Evolutionary conservation across 169 alveolate genomes (phyloP).

Genomic region (Eimeria zaria): DNA sequence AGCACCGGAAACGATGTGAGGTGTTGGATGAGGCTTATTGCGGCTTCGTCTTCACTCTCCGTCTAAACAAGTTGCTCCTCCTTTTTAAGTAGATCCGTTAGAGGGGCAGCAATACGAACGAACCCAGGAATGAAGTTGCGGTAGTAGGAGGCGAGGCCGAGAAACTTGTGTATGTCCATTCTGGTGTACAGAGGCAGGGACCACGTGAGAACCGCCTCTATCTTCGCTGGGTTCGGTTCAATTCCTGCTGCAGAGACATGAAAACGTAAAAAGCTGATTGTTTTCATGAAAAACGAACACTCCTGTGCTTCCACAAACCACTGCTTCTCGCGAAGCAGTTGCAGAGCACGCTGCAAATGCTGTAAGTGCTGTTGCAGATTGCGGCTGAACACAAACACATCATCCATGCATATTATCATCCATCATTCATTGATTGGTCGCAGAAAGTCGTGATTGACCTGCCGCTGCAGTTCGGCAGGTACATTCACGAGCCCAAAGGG

Average conservation of each 20-base stretch:
- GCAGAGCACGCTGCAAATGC: no score
- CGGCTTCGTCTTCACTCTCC: no score
- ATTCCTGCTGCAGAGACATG: neutral
- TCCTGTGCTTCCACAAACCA: neutral
- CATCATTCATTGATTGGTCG: no score
- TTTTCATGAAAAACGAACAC: neutral
- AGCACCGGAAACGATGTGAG: no score
- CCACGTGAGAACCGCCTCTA: neutral
- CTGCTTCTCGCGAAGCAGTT: no score
- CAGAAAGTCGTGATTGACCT: no score
- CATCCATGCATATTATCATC: no score
- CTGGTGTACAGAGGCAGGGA: neutral
- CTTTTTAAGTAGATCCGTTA: neutral
- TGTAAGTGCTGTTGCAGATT: no score
- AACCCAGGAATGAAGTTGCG: neutral
- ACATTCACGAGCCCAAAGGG: no score
- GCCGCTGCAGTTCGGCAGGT: no score
- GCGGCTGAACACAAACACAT: no score
- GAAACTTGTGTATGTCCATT: neutral
- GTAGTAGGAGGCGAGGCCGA: neutral
- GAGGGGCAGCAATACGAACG: neutral
- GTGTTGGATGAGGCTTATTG: no score
- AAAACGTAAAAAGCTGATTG: neutral
- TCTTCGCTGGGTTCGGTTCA: neutral
- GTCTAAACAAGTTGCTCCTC: neutral